Conservation (phyloP, 2,329 filamentous ascomycete genomes). For the Xylariales sp. region DNA sequence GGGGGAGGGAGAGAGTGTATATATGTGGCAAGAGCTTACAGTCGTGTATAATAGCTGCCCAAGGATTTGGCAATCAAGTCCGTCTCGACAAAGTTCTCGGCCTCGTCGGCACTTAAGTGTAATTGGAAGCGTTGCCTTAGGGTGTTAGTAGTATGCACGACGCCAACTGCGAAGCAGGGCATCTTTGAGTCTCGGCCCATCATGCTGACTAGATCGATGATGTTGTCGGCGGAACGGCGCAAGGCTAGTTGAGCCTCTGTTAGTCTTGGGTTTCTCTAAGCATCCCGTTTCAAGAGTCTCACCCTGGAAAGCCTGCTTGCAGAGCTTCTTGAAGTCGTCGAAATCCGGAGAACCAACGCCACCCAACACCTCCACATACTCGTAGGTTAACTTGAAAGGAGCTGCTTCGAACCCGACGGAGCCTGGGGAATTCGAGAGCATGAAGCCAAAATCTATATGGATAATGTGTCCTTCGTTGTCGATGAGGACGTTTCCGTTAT, state of each 20-base stretch:
- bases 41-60: slow-evolving; percentile 81
- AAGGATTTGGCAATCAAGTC: slow-evolving; percentile 76
- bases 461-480: slow-evolving; percentile 83
- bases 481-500: slow-evolving; percentile 82
- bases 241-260: slow-evolving; percentile 46
- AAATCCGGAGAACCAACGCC: slow-evolving; percentile 66
- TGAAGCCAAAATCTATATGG: slow-evolving; percentile 87
- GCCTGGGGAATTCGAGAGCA: slow-evolving; percentile 81
- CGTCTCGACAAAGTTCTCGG: slow-evolving; percentile 74
- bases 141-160: slow-evolving; percentile 64
- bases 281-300: slow-evolving; percentile 19
- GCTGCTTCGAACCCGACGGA: slow-evolving; percentile 82
- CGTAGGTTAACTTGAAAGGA: slow-evolving; percentile 80
- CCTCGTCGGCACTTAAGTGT: slow-evolving; percentile 77
- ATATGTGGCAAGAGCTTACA: too few relatives aligned
- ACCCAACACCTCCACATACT: slow-evolving; percentile 80
- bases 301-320: slow-evolving; percentile 82
- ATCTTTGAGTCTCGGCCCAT: slow-evolving; percentile 82
- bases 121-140: slow-evolving; percentile 74
- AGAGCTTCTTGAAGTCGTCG: slow-evolving; percentile 70
- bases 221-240: slow-evolving; percentile 71
- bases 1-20: slow-evolving; percentile 9
- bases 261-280: slow-evolving; percentile 11
- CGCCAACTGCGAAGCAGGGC: slow-evolving; percentile 75
- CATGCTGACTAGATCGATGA: slow-evolving; percentile 77